These are phyloP conservation scores for Salvia rosmarinus DNA, from an alignment of 257 asterid species.

Conservation along the genomic window DNA sequence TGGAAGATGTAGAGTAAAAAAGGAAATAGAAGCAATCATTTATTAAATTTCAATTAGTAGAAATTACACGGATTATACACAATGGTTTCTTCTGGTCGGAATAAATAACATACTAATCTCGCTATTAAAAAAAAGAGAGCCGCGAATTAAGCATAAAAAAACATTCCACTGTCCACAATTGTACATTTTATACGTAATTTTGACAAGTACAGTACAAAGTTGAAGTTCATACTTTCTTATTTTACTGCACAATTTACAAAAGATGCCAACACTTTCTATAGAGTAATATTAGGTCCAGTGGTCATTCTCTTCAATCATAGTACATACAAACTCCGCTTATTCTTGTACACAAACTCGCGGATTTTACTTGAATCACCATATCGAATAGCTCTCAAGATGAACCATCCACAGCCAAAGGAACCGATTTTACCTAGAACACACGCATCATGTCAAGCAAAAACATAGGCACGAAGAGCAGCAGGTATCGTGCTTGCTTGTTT, in stretches of 20 bases:
- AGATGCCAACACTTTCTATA: neutral
- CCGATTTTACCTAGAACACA: constrained; percentile 64
- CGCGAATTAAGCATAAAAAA: too few species aligned
- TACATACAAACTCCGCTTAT: constrained; percentile 14
- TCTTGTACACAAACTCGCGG: neutral
- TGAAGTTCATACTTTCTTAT: neutral
- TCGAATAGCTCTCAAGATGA: constrained; percentile 28
- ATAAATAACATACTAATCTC: too few species aligned
- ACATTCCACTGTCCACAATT: neutral
- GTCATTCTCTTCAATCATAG: neutral
- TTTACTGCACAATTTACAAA: neutral
- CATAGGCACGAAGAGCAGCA: neutral
- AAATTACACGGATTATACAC: too few species aligned
- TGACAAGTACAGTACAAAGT: neutral
- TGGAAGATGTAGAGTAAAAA: too few species aligned
- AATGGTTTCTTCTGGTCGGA: too few species aligned
- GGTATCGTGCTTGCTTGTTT: too few species aligned
- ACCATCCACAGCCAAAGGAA: constrained; percentile 69
- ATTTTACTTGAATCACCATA: constrained; percentile 1
- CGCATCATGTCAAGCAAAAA: neutral
- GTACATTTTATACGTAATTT: too few species aligned
- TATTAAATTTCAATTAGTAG: too few species aligned
- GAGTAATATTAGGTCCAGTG: neutral
- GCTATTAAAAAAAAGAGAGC: too few species aligned
- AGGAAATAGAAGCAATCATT: too few species aligned